phyloP scores from a whole-genome alignment of 495 filamentous ascomycete species.

The Aspergillus hancockii region DNA sequence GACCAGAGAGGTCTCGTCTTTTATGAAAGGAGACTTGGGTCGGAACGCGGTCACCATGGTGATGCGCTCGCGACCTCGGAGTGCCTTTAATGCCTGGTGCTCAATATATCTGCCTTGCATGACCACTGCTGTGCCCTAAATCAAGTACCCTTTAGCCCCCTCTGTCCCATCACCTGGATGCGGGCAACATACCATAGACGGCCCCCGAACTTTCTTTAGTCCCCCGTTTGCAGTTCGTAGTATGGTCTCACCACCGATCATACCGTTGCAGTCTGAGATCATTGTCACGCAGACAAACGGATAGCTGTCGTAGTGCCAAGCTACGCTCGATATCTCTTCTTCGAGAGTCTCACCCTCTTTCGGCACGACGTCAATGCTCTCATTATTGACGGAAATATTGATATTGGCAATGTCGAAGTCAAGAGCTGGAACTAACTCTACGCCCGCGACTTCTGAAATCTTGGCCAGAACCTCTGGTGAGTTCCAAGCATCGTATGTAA shows the following conservation, averaged over 20 bases:
- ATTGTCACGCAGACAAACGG: conserved; percentile 79
- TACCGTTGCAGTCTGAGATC: conserved; percentile 68
- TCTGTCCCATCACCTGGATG: too few species aligned
- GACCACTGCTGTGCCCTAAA: conserved; percentile 69
- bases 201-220: conserved; percentile 67
- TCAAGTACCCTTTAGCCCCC: too few species aligned
- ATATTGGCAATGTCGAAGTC: conserved; percentile 74
- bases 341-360: conserved; percentile 5
- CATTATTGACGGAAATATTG: conserved; percentile 63
- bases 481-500: conserved; percentile 70
- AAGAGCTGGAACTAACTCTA: conserved; percentile 66
- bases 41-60: conserved; percentile 75
- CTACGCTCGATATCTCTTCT: conserved; percentile 53
- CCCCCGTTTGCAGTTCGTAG: conserved; percentile 59
- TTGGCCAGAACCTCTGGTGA: conserved; percentile 60
- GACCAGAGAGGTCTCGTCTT: conserved; percentile 65
- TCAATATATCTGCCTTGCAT: conserved; percentile 73
- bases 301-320: conserved; percentile 74
- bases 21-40: conserved; percentile 53
- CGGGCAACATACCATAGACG: conserved; percentile 63
- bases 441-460: conserved; percentile 68
- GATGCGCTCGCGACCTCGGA: conserved; percentile 66
- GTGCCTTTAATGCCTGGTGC: conserved; percentile 65
- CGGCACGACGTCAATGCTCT: conserved; percentile 43
- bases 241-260: conserved; percentile 75